Base-by-base conservation (phyloP, 1,284 basidiomycete genomes). In the Sporisorium exsertum region DNA sequence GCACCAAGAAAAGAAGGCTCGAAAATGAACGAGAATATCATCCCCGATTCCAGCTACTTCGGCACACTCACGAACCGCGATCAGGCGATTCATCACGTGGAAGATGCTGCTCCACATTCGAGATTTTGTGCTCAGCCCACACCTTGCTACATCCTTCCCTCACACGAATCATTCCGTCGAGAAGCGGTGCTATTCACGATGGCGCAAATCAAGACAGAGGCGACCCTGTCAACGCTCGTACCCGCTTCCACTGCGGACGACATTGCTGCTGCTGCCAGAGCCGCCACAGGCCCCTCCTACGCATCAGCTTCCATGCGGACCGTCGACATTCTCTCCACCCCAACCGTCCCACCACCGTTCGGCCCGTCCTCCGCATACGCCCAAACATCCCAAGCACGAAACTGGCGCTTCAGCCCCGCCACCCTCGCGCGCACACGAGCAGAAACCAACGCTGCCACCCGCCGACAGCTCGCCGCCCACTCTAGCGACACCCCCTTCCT, bases 401-500 rank as follows among this genome's bases (percentile, higher is more conserved):
- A 84, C 61, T 84, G 82, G 82, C 71, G 73, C 6, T 82, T 80
- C 64, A 68, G 64, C 42, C 40, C 54, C 7, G 22, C 52, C 5
- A 20, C 46, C 20, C 72, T 84, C 4, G 22, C 49, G 0, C 22
- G 26, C 8, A 51, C 76, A 15, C 72, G 81, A 1, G 4, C 45
- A 3, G 42, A 54, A 0, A 52, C 61, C 18, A 79, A 81, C 40
- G 18, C 27, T 1, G 59, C 71, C 4, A 73, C 79, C 2, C 56
- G 64, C 0, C 40, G 24, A 5, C 53, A 68, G 3, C 62, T 80
- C 18, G 20, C 40, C 15, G 9, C 58, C 58, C 3, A 35, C 56
- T 13, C 18, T 42, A 46, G 45, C 18, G 5, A 10, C 49, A 88
- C 66, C 12, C 89, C 90, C 2, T 95, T 95, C 84, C 88, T 95